These are phyloP conservation scores for Gossypium davidsonii DNA, from an alignment of 441 rosid genomes.

Conservation along the genomic window DNA sequence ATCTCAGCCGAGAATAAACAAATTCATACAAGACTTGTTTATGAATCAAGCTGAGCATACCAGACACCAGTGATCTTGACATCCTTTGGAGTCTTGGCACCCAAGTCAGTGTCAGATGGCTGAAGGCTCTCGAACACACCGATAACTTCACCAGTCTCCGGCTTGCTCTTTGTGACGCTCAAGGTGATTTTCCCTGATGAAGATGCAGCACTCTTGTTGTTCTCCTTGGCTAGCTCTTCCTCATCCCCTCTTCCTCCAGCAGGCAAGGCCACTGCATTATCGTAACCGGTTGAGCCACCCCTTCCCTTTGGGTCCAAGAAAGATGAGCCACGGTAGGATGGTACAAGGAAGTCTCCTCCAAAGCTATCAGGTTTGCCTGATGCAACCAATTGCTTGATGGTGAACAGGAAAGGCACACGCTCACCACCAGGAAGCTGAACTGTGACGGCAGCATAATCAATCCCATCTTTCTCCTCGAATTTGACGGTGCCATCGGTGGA, in stretches of 20 bases:
- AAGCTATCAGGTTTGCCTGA: constrained; percentile 75
- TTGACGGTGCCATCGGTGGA: constrained; percentile 48
- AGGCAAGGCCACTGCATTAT: constrained; percentile 75
- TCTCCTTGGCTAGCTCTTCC: constrained; percentile 70
- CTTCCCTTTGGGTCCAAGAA: constrained; percentile 92
- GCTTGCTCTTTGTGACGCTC: constrained; percentile 64
- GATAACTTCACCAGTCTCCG: constrained; percentile 64
- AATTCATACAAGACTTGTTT: constrained; percentile 22
- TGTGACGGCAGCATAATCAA: constrained; percentile 83
- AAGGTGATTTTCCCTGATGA: constrained; percentile 68
- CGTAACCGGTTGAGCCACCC: constrained; percentile 84
- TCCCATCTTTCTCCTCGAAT: constrained; percentile 75
- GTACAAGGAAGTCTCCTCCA: constrained; percentile 65
- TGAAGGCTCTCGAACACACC: constrained; percentile 77
- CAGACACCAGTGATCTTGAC: constrained; percentile 78
- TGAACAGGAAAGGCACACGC: constrained; percentile 83
- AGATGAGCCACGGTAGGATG: constrained; percentile 77
- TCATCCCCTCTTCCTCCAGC: constrained; percentile 95
- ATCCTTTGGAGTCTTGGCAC: constrained; percentile 69
- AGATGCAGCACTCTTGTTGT: constrained; percentile 49
- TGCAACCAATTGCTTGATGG: constrained; percentile 70
- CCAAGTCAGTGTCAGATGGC: constrained; percentile 85
- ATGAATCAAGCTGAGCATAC: constrained; percentile 75
- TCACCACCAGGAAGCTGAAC: constrained; percentile 86
- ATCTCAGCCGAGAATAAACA: constrained; percentile 26